Base-by-base conservation (phyloP, 169 alveolate genomes). In the Plasmodium inui region DNA sequence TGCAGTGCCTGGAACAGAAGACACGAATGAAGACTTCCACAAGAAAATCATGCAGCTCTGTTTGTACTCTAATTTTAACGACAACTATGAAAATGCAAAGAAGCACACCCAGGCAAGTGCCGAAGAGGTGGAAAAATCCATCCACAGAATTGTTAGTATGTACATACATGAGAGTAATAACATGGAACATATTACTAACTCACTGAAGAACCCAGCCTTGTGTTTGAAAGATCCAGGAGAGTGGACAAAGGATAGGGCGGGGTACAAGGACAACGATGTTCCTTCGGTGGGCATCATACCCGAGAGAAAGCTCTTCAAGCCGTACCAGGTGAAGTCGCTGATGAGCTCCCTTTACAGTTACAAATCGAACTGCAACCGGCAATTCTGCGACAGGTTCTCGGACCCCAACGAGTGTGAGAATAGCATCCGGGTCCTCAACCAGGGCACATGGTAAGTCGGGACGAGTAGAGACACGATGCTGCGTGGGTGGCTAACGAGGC, bases 221-320 rank as follows among this genome's bases (percentile, higher is more conserved):
- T 85, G 93, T 85, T 53, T 85, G 61, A 74, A 85, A 26, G n/a
- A 72, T 19, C 93, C 93, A 50, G 39, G 17, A 74, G 81, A 74
- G 14, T 85, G 93, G 93, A 37, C 80, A 12, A 74, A 76, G 67
- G 93, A 85, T 67, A 85, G 93, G 61, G 55, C 84, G 9, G 93
- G 93, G 17, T 85, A 74, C 30, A 85, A 85, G 14, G 93, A 85
- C 41, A 55, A 28, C 79, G 72, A 74, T 74, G 39, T 50, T 12
- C 93, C 93, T 74, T 85, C 93, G 17, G 93, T 46, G 3, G 93
- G 93, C 10, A 73, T 85, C 30, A 73, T 85, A 74, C 80, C 93
- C 12, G 93, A 85, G 44, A 46, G 70, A 53, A 85, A 85, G 61
- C 22, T 85, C 12, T 85, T 85, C 73, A 85, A 73, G 39, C 84